Evolutionary conservation across 306 rosid genomes (phyloP).

Genomic region (Erythrophleum fordii): DNA sequence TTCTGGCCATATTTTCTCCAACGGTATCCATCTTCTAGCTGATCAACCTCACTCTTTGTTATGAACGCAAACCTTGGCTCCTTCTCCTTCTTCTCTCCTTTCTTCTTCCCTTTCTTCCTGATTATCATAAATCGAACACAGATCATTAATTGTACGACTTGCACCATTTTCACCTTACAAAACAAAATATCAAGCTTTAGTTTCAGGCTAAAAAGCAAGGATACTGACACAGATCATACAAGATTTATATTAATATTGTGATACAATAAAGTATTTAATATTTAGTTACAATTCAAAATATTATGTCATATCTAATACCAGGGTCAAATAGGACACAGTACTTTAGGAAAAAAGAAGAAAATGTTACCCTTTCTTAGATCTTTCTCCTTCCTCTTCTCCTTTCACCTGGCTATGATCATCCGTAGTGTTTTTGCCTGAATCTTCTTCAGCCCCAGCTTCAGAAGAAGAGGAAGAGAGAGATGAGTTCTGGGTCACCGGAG

Average conservation of each 20-base stretch:
- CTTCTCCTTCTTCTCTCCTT: constrained; percentile 67
- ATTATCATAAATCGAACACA: not conserved
- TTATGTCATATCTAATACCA: not conserved
- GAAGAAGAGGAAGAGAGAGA: constrained; percentile 76
- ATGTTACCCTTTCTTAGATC: constrained; percentile 70
- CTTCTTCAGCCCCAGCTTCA: constrained; percentile 76
- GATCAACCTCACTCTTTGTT: constrained; percentile 95
- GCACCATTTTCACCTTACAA: constrained; percentile 31
- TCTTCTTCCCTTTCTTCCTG: constrained; percentile 70
- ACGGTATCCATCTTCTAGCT: constrained; percentile 87
- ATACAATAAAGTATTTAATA: no score
- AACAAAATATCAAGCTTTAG: not conserved
- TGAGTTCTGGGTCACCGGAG: constrained; percentile 58
- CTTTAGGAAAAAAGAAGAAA: not conserved
- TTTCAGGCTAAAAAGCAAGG: not conserved
- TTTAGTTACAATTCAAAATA: not conserved
- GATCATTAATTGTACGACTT: constrained; percentile 8
- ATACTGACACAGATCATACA: not conserved
- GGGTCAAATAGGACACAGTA: no score
- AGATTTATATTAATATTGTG: not conserved
- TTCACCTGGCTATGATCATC: constrained; percentile 48
- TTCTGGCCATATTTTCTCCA: constrained; percentile 95
- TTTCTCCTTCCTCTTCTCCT: constrained; percentile 60
- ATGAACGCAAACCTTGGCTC: constrained; percentile 85
- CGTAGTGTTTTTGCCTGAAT: constrained; percentile 56